Evolutionary conservation across 2,329 filamentous ascomycete species (phyloP), one percentile per base, ranked within the genome.

Genomic region (Hirsutella minnesotensis): DNA sequence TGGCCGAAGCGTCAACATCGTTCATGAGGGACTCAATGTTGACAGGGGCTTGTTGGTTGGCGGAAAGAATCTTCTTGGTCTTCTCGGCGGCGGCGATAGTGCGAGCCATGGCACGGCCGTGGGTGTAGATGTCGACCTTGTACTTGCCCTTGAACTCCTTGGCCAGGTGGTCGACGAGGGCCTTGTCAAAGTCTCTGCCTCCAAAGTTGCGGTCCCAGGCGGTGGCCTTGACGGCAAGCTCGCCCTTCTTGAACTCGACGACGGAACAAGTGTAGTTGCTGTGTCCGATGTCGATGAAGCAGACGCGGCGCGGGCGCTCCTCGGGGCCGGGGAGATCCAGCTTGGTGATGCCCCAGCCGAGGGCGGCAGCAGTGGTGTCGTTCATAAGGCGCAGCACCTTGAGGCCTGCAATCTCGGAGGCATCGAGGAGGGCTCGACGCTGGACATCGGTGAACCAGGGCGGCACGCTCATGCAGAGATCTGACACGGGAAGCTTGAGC

Each of bases 11-110:
- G 62, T 98, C 92, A 48, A 95, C 72, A 62, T 98, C 92, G 66
- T 96, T 94, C 89, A 98, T 96, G 54, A 98, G 73, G 30, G 89
- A 95, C 72, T 98, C 92, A 57, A 98, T 94, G 74, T 89, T 96
- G 64, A 98, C 68, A 40, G 90, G 87, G 16, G 90, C 88, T 59
- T 84, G 77, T 54, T 89, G 84, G 70, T 96, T 96, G 61, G 92
- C 92, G 30, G 90, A 96, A 44, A 98, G 73, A 44, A 96, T 82
- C 80, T 96, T 96, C 82, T 98, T 98, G 61, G 94, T 71, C 77
- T 95, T 95, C 76, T 98, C 92, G 43, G 89, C 88, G 44, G 86
- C 88, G 48, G 87, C 81, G 35, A 85, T 76, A 54, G 94, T 86
- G 62, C 92, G 87, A 53, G 89, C 80, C 64, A 83, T 78, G 46